These are phyloP conservation scores for Saraca asoca DNA, from an alignment of 331 rosid genomes.

Conservation along the genomic window DNA sequence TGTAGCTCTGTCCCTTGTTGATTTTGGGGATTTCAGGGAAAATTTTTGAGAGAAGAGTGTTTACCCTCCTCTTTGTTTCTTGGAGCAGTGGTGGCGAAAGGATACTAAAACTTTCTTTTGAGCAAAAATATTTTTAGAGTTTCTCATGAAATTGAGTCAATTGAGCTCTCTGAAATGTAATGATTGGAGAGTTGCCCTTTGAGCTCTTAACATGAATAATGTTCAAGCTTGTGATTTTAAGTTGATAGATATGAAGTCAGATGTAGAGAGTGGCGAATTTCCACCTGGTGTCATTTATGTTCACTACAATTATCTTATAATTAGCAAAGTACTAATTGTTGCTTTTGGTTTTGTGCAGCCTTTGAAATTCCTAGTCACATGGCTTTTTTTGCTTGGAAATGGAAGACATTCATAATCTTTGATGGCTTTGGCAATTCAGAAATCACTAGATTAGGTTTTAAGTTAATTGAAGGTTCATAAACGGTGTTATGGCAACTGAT, in stretches of 20 bases:
- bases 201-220: conserved; percentile 8
- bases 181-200: neutral
- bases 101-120: neutral
- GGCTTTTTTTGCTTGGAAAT: conserved; percentile 22
- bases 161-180: neutral
- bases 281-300: neutral
- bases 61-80: neutral
- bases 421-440: conserved; percentile 30
- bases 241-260: neutral
- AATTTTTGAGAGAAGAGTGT: neutral
- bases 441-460: conserved; percentile 17
- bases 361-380: conserved; percentile 31
- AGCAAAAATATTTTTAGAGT: neutral
- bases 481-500: conserved; percentile 67
- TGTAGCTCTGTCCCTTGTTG: too few species aligned
- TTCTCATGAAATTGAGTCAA: neutral
- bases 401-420: conserved; percentile 27
- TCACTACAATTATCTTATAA: neutral
- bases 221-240: neutral
- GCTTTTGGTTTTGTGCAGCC: conserved; percentile 31
- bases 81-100: neutral
- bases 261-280: too few species aligned
- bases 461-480: conserved; percentile 35
- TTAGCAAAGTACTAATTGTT: conserved; percentile 24
- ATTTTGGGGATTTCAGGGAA: neutral